phyloP scores from a whole-genome alignment of 495 filamentous ascomycete genomes.

The Annulohypoxylon stygium region DNA sequence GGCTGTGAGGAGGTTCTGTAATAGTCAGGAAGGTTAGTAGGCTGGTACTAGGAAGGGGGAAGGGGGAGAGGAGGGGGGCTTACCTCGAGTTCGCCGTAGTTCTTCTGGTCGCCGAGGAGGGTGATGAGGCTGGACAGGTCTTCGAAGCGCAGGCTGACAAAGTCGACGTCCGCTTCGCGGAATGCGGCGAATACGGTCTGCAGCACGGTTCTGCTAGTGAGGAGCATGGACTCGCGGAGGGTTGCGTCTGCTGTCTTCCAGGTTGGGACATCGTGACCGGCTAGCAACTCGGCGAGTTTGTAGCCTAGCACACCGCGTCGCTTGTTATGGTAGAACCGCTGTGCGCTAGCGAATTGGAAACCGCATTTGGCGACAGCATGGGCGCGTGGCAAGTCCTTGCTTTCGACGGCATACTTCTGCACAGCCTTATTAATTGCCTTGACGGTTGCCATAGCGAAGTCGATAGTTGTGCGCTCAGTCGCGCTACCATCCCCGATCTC shows the following conservation, averaged over 20 bases:
- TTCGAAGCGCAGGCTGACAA: constrained; percentile 64
- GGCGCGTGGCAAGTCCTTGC: constrained; percentile 34
- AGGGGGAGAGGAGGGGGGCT: constrained; percentile 22
- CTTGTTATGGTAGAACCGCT: constrained; percentile 63
- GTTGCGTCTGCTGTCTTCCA: constrained; percentile 59
- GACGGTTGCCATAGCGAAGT: constrained; percentile 56
- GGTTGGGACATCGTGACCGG: constrained; percentile 56
- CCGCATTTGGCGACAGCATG: constrained; percentile 49
- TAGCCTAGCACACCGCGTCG: constrained; percentile 66
- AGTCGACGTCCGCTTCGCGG: constrained; percentile 60
- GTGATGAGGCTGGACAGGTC: constrained; percentile 68
- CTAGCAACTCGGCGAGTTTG: constrained; percentile 68
- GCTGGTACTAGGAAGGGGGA: not conserved
- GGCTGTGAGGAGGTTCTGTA: constrained; percentile 65
- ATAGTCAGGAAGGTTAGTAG: too few species aligned
- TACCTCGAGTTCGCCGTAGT: constrained; percentile 72
- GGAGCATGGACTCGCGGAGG: constrained; percentile 61
- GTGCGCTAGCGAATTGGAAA: constrained; percentile 69
- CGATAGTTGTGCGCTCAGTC: constrained; percentile 53
- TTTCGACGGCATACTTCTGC: constrained; percentile 40
- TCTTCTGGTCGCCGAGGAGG: constrained; percentile 69
- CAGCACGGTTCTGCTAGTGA: constrained; percentile 68
- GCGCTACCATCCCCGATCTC: constrained; percentile 54
- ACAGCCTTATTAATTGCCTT: constrained; percentile 56
- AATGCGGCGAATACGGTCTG: constrained; percentile 58